Evolutionary conservation across 805 yeast genomes (phyloP), one percentile per base, ranked within the genome.

Genomic region (Clavispora phyllophila): DNA sequence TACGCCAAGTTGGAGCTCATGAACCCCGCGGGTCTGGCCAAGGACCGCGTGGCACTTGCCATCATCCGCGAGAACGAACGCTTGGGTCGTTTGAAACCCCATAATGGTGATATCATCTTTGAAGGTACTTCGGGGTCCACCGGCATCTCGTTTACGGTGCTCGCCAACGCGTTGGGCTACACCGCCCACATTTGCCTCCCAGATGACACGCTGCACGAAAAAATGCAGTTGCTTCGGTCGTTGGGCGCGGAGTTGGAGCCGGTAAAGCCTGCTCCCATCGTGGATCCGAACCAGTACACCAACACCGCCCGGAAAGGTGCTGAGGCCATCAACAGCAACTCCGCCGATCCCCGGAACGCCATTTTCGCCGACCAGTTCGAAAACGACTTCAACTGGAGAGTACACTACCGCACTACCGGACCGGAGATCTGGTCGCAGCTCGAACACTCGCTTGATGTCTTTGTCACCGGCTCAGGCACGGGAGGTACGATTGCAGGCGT

Each of bases 51-150:
- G 15, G 98, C 98, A 0, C 65, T 86, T 17, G 87, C 93, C 3
- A 84, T 91, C 36, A 84, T 91, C 14, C 68, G 78, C 43, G 78
- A 78, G 18, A 85, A 84, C 43, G 96, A 87, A 57, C 42, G 51
- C 5, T 39, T 55, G 36, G 93, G 93, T 0, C 56, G 68, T 5
- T 60, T 90, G 31, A 58, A 66, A 5, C 85, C 87, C 0, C 60
- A 77, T 34, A 63, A 61, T 31, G 88, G 86, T 1, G 93, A 87
- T 55, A 70, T 81, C 12, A 84, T 91, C 1, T 89, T 82, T 61
- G 99, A 91, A 66, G 99, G 99, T 7, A 93, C 99, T 0, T 83
- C 93, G 9, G 99, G 99, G 0, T 89, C 97, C 0, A 91, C 99
- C 0, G 99, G 99, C 3, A 93, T 93, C 10, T 87, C 96, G 1